Conservation (phyloP, 2,329 filamentous ascomycete species). For the Colletotrichum higginsianum region DNA sequence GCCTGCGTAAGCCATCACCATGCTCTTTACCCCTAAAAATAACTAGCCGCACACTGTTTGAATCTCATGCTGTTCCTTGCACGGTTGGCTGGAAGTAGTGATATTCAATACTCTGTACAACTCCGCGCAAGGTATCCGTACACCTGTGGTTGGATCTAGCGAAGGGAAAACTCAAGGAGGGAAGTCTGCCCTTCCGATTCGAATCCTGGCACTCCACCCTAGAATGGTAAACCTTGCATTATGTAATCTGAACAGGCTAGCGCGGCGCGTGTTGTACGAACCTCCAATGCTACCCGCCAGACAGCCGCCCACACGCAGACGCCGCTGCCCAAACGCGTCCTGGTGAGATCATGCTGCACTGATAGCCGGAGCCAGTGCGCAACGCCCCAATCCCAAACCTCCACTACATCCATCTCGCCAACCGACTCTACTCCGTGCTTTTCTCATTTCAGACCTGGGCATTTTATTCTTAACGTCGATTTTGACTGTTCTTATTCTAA, state of each 20-base stretch:
- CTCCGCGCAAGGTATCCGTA: no score
- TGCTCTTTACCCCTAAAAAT: not conserved
- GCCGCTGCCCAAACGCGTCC: slow-evolving; percentile 20
- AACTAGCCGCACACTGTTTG: not conserved
- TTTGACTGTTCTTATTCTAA: not conserved
- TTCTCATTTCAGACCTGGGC: not conserved
- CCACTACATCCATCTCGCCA: slow-evolving; percentile 12
- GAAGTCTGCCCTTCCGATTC: slow-evolving; percentile 6
- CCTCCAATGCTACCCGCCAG: slow-evolving; percentile 8
- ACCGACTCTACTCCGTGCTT: not conserved
- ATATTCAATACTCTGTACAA: no score
- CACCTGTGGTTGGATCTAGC: not conserved
- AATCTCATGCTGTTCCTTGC: not conserved
- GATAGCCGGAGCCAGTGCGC: slow-evolving; percentile 3
- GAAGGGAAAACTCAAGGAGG: not conserved
- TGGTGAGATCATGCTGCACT: slow-evolving; percentile 9
- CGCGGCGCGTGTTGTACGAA: not conserved
- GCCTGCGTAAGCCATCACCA: not conserved
- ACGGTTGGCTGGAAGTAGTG: not conserved
- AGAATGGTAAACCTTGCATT: not conserved
- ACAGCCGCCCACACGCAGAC: slow-evolving; percentile 1
- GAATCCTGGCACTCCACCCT: not conserved
- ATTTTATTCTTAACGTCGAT: not conserved
- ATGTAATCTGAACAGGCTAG: not conserved
- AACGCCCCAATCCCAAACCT: not conserved